Evolutionary conservation across 2,329 filamentous ascomycete species (phyloP).

Genomic region (Cladosporium sp.): DNA sequence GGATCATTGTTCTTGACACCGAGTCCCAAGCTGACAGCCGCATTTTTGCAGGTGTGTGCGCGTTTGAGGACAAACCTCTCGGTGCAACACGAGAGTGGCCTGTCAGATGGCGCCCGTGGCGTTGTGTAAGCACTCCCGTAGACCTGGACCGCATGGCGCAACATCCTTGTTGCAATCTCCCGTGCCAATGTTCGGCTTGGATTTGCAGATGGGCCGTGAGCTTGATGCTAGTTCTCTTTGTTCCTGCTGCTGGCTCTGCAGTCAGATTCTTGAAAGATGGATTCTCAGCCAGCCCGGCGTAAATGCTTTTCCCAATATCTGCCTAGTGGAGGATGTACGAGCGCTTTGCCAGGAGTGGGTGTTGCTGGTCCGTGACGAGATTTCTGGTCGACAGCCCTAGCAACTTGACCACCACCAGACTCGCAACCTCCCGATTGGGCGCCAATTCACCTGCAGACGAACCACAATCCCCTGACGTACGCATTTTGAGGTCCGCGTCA

Average conservation of each 20-base stretch:
- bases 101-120: neutral
- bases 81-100: slow-evolving; percentile 1
- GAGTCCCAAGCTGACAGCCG: slow-evolving; percentile 9
- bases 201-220: neutral
- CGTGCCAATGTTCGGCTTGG: slow-evolving; percentile 14
- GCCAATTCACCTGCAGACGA: neutral
- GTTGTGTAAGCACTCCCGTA: slow-evolving; percentile 9
- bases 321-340: neutral
- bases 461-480: neutral
- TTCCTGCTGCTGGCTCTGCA: slow-evolving; percentile 14
- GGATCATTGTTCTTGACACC: slow-evolving; percentile 14
- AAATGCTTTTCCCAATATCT: neutral
- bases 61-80: neutral
- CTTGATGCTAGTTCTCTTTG: slow-evolving; percentile 9
- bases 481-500: neutral
- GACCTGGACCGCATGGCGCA: neutral
- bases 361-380: neutral
- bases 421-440: neutral
- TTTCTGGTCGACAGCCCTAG: neutral
- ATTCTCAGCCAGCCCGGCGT: slow-evolving; percentile 4
- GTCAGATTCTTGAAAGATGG: slow-evolving; percentile 10
- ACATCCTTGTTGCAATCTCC: slow-evolving; percentile 10
- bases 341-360: neutral
- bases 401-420: neutral
- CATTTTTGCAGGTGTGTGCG: neutral